Evolutionary conservation across 2,329 filamentous ascomycete species (phyloP).

Genomic region (Xylaria digitata): DNA sequence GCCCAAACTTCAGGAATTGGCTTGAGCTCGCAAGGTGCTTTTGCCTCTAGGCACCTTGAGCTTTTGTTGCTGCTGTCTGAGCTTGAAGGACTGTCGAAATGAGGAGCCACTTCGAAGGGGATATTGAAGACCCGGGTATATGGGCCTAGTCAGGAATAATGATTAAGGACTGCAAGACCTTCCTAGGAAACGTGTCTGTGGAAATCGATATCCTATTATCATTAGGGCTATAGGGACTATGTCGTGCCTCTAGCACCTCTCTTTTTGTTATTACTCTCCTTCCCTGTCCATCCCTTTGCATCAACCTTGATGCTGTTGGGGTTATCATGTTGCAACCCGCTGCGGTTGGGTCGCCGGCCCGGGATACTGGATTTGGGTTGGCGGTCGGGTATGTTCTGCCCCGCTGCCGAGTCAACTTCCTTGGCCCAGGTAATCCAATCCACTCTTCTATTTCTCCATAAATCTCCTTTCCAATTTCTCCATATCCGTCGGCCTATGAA

Average conservation of each 20-base stretch:
- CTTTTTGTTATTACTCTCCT: constrained; percentile 26
- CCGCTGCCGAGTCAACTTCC: constrained; percentile 56
- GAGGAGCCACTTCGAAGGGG: too few relatives aligned
- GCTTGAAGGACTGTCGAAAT: not conserved
- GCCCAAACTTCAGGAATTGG: not conserved
- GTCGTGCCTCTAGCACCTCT: constrained; percentile 12
- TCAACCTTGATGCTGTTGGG: constrained; percentile 32
- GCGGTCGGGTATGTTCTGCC: constrained; percentile 29
- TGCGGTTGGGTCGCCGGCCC: constrained; percentile 29
- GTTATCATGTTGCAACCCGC: constrained; percentile 23
- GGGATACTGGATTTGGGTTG: constrained; percentile 31
- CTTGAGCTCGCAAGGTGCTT: not conserved
- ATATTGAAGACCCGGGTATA: not conserved
- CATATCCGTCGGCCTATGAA: constrained; percentile 68
- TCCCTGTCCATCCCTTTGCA: constrained; percentile 16
- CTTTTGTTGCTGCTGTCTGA: not conserved
- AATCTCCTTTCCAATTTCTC: constrained; percentile 68
- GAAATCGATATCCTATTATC: constrained; percentile 3
- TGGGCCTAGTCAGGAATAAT: not conserved
- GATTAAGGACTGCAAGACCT: not conserved
- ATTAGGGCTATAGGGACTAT: constrained; percentile 15
- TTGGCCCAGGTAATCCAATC: constrained; percentile 70
- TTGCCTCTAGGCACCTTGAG: not conserved
- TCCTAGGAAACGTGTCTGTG: not conserved
- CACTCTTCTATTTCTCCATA: constrained; percentile 63